A percentile compares a stretch with the other conserved stretches of the same genome.
Conservation (phyloP, 2,329 filamentous ascomycete genomes). For the Zymoseptoria brevis region DNA sequence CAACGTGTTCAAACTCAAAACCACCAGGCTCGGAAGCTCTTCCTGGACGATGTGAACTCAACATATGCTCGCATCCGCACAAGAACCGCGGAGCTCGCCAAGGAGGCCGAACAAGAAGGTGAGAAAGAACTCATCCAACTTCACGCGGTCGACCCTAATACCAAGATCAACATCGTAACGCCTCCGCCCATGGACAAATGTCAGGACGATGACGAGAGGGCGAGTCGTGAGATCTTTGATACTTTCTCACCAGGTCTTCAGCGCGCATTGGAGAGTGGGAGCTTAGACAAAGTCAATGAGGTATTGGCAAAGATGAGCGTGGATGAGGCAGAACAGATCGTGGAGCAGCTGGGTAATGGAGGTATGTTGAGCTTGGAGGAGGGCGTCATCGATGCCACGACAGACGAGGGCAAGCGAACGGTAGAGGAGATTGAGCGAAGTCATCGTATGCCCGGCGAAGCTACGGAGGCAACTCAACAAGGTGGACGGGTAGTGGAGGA, state of each 20-base stretch:
- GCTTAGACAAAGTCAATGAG: slow-evolving; percentile 78
- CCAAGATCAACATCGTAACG: slow-evolving; percentile 85
- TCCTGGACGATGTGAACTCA: slow-evolving; percentile 83
- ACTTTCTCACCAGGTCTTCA: slow-evolving; percentile 73
- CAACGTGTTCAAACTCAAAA: slow-evolving; percentile 84
- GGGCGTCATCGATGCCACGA: slow-evolving; percentile 82
- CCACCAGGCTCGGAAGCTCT: slow-evolving; percentile 84
- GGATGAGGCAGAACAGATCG: slow-evolving; percentile 76
- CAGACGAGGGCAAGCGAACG: slow-evolving; percentile 30
- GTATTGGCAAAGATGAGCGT: slow-evolving; percentile 83
- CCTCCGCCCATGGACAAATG: slow-evolving; percentile 68
- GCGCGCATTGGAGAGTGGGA: slow-evolving; percentile 78
- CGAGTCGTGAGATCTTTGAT: slow-evolving; percentile 70
- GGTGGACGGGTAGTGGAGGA: slow-evolving; percentile 31
- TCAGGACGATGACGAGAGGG: slow-evolving; percentile 50
- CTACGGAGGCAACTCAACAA: slow-evolving; percentile 22
- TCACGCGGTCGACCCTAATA: slow-evolving; percentile 81
- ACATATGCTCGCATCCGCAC: slow-evolving; percentile 77
- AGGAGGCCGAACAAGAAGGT: slow-evolving; percentile 49
- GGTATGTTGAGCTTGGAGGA: slow-evolving; percentile 87
- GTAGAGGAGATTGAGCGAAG: slow-evolving; percentile 49
- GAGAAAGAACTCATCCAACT: slow-evolving; percentile 95
- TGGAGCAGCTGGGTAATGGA: slow-evolving; percentile 71
- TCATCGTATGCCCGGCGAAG: slow-evolving; percentile 70
- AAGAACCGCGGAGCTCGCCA: slow-evolving; percentile 64